phyloP scores from a whole-genome alignment of 2,329 filamentous ascomycete genomes.

The Geosmithia flava region DNA sequence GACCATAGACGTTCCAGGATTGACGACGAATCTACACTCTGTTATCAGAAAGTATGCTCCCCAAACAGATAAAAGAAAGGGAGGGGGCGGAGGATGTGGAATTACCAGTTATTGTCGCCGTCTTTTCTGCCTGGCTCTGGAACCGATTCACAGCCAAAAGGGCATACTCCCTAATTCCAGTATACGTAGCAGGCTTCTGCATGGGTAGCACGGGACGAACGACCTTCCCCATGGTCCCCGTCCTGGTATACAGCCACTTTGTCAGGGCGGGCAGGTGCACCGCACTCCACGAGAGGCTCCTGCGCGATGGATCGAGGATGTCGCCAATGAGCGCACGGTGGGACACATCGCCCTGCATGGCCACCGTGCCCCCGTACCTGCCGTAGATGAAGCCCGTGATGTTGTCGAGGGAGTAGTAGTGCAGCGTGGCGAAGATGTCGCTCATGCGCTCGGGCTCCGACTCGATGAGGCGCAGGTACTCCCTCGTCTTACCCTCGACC shows the following conservation, averaged over 20 bases:
- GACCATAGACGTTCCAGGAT: conserved; percentile 26
- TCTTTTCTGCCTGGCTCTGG: background rate
- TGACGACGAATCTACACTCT: conserved; percentile 5
- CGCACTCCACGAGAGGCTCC: conserved; percentile 34
- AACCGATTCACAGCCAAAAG: conserved; percentile 4
- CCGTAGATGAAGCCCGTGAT: conserved; percentile 41
- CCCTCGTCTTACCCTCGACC: conserved; percentile 9
- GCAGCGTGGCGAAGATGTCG: conserved; percentile 34
- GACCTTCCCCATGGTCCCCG: conserved; percentile 20
- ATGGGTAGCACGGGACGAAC: conserved; percentile 31
- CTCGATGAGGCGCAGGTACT: conserved; percentile 27
- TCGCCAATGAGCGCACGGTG: conserved; percentile 30
- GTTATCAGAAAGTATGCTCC: background rate
- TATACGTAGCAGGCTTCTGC: conserved; percentile 35
- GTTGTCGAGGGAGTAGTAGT: conserved; percentile 39
- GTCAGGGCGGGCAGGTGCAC: conserved; percentile 31
- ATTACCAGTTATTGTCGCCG: background rate
- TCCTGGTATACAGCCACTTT: conserved; percentile 32
- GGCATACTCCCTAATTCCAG: conserved; percentile 26
- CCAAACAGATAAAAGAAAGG: background rate
- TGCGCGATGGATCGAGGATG: conserved; percentile 31
- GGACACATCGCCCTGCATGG: conserved; percentile 20
- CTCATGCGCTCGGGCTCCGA: conserved; percentile 15
- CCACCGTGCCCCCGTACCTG: conserved; percentile 25
- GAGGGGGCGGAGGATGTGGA: background rate